Evolutionary conservation across 1,139 yeast species (phyloP), one percentile per base, ranked within the genome.

Genomic region (Yamadazyma songkhlaensis): DNA sequence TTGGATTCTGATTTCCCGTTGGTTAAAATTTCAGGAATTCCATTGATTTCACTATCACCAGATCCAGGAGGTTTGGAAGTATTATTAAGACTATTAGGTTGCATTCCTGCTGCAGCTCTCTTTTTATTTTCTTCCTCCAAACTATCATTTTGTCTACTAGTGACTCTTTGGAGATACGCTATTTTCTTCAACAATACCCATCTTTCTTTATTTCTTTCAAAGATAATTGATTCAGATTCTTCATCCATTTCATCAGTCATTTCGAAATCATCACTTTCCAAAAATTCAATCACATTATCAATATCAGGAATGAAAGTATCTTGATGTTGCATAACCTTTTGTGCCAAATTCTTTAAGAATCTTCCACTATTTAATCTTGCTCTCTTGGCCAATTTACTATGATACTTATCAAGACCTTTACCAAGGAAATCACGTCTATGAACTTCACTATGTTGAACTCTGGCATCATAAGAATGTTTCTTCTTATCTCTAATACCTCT

Each of bases 401-500:
- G 69, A 65, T 74, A 78, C 45, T 71, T 72, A 55, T 89, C 97
- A 6, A 60, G 49, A 6, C 96, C 96, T 23, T 68, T 67, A 6
- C 97, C 97, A 9, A 66, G 75, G 9, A 89, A 94, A 57, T 90
- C 97, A 13, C 66, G 64, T 40, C 69, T 64, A 55, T 90, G 97
- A 15, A 58, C 61, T 9, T 66, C 66, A 52, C 74, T 85, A 35
- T 81, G 80, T 39, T 82, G 83, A 31, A 90, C 82, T 53, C 97
- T 75, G 1, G 88, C 74, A 59, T 90, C 97, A 2, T 81, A 73
- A 13, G 96, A 86, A 40, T 81, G 77, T 41, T 82, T 79, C 64
- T 90, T 90, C 55, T 77, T 80, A 44, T 89, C 97, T 43, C 95
- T 70, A 25, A 90, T 76, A 36, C 97, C 97, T 37, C 68, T 66